Evolutionary conservation across 2,329 filamentous ascomycete species (phyloP), one percentile per base, ranked within the genome.

Genomic region (Ceratocystis destructans): DNA sequence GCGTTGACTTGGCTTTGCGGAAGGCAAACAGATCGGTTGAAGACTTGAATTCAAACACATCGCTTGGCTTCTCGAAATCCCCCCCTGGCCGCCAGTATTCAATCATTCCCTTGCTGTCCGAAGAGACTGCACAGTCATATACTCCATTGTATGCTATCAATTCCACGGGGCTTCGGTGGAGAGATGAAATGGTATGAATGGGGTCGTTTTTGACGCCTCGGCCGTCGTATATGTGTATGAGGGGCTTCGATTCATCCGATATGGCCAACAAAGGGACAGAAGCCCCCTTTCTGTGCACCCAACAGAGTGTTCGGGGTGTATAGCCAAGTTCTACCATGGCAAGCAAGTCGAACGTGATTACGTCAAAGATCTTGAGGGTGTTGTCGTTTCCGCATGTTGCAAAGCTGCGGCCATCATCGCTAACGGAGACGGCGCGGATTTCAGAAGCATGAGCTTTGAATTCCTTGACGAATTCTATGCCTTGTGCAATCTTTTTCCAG

Each of bases 381-480:
- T 86, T 84, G 76, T 95, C 90, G 50, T 74, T 78, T 45, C 94
- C 94, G 5, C 87, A 88, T 5, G 91, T 96, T 64, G 93, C 95
- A 79, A 95, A 99, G 75, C 89, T 96, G 72, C 91, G 83, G 0
- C 94, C 94, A 75, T 99, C 94, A 50, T 86, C 83, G 76, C 93
- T 97, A 69, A 89, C 87, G 46, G 87, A 94, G 57, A 94, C 89
- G 33, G 87, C 88, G 68, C 81, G 85, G 73, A 97, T 90, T 73
- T 95, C 90, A 64, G 90, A 89, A 67, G 83, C 81, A 76, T 99
- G 95, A 6, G 94, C 92, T 73, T 87, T 87, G 78, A 96, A 99
- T 77, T 99, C 92, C 77, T 99, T 99, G 64, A 97, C 93, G 73
- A 99, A 99, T 77, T 99, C 95, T 67, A 99, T 89, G 0, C 90